phyloP scores from a whole-genome alignment of 169 alveolate species.

The Eimeria tenella region DNA sequence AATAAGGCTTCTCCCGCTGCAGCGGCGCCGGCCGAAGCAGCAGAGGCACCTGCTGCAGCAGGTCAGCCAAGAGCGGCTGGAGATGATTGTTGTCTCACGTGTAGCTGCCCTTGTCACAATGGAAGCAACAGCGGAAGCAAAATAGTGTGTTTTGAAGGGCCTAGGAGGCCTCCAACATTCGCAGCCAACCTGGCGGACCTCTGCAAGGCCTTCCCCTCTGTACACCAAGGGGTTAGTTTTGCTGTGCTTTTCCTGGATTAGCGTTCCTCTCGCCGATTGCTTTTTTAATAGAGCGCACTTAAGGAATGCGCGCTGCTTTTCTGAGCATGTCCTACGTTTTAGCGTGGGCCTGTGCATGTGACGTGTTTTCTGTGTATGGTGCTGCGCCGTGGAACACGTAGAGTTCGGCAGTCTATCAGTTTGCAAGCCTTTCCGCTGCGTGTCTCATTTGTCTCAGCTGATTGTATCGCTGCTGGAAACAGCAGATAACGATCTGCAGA shows the following conservation, averaged over 20 bases:
- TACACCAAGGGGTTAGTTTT: slow-evolving; percentile 72
- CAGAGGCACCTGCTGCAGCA: slow-evolving; percentile 21
- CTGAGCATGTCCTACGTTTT: neutral
- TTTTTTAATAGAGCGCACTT: neutral
- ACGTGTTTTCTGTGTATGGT: too few species aligned
- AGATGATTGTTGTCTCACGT: slow-evolving; percentile 41
- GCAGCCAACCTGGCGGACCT: slow-evolving; percentile 63
- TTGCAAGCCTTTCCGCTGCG: neutral
- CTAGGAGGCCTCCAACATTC: slow-evolving; percentile 70
- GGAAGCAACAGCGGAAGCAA: slow-evolving; percentile 42
- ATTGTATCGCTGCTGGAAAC: slow-evolving; percentile 69
- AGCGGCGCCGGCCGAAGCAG: neutral
- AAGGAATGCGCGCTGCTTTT: neutral
- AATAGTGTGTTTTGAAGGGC: slow-evolving; percentile 74
- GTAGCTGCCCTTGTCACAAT: slow-evolving; percentile 64
- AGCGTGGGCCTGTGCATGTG: neutral
- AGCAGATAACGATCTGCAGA: slow-evolving; percentile 63
- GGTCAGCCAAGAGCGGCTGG: neutral
- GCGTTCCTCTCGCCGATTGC: neutral
- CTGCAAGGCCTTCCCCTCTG: slow-evolving; percentile 72
- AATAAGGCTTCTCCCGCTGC: slow-evolving; percentile 38
- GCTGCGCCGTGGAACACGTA: too few species aligned
- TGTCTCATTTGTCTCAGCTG: slow-evolving; percentile 40
- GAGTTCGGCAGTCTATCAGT: neutral
- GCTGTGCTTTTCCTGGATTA: neutral